Percentiles rank a stretch among this genome's conserved stretches.
Evolutionary conservation across 2,329 filamentous ascomycete species (phyloP).

Genomic region (Zasmidium citrigriseum): DNA sequence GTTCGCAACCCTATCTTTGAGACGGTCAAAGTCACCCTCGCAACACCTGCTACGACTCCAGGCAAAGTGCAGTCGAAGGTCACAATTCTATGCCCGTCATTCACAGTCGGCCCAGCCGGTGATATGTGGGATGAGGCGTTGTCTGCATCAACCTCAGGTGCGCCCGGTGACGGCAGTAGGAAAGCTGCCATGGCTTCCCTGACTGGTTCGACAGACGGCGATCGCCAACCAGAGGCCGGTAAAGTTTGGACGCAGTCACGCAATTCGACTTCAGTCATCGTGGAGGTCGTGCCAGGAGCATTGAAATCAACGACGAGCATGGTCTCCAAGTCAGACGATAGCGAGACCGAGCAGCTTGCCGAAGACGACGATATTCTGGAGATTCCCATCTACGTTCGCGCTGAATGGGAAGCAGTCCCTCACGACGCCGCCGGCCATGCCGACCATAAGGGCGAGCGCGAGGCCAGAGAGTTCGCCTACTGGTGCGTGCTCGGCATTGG

Average conservation of each 20-base stretch:
- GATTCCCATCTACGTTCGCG: slow-evolving; percentile 88
- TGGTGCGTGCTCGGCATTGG: slow-evolving; percentile 93
- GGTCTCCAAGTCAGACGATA: slow-evolving; percentile 26
- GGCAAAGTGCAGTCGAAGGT: slow-evolving; percentile 76
- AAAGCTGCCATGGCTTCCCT: slow-evolving; percentile 34
- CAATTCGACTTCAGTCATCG: slow-evolving; percentile 92
- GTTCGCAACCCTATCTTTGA: slow-evolving; percentile 96
- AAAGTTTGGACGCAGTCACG: slow-evolving; percentile 95
- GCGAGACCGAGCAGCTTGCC: slow-evolving; percentile 39
- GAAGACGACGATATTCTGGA: slow-evolving; percentile 71
- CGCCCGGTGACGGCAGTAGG: slow-evolving; percentile 26
- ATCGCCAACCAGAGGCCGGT: slow-evolving; percentile 74
- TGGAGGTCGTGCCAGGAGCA: slow-evolving; percentile 75
- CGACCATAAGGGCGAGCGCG: slow-evolving; percentile 57
- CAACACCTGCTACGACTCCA: slow-evolving; percentile 77
- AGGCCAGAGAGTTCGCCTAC: slow-evolving; percentile 87
- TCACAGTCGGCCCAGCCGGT: slow-evolving; percentile 93
- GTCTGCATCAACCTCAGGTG: slow-evolving; percentile 41
- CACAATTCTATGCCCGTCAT: slow-evolving; percentile 90
- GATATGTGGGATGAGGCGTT: slow-evolving; percentile 85
- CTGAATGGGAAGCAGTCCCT: slow-evolving; percentile 82
- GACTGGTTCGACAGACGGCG: slow-evolving; percentile 44
- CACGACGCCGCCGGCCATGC: slow-evolving; percentile 49
- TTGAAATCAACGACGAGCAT: slow-evolving; percentile 33
- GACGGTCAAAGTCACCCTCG: slow-evolving; percentile 80